Percentiles rank a stretch among this genome's conserved stretches.
phyloP scores from a whole-genome alignment of 2,329 filamentous ascomycete genomes.

The Epichloe uncinata region DNA sequence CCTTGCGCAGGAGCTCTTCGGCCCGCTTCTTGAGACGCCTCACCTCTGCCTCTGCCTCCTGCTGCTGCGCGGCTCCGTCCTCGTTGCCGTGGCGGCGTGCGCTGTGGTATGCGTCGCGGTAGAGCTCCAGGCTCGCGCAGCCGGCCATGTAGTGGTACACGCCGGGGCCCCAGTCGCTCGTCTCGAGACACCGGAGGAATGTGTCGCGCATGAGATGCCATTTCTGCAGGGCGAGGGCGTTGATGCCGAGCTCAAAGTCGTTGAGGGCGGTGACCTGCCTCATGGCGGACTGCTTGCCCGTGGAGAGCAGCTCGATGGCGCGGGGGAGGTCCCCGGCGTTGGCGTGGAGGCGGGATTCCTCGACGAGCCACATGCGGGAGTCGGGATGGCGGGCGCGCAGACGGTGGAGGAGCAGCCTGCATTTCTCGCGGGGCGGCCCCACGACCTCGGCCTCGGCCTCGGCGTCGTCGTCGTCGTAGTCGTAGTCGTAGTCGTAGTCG shows the following conservation, averaged over 20 bases:
- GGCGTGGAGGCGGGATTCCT: conserved; percentile 68
- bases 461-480: conserved; percentile 24
- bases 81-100: conserved; percentile 26
- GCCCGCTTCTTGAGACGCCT: conserved; percentile 48
- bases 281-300: conserved; percentile 53
- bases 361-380: conserved; percentile 73
- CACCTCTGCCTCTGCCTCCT: conserved; percentile 28
- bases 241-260: conserved; percentile 71
- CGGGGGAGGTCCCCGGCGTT: conserved; percentile 53
- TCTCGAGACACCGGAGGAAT: conserved; percentile 61
- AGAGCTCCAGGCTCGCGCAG: conserved; percentile 65
- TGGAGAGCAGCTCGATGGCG: conserved; percentile 52
- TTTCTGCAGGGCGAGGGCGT: conserved; percentile 64
- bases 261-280: conserved; percentile 79
- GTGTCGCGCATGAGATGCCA: conserved; percentile 61
- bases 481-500: conserved; percentile 33
- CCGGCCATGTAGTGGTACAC: conserved; percentile 86
- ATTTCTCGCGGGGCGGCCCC: conserved; percentile 58
- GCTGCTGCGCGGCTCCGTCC: neutral
- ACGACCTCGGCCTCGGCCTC: conserved; percentile 34
- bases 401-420: conserved; percentile 50
- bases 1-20: conserved; percentile 56
- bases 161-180: conserved; percentile 84
- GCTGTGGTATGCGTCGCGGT: conserved; percentile 44
- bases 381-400: conserved; percentile 73